Conservation (phyloP, 129 eudicot species). For the Tanacetum coccineum region DNA sequence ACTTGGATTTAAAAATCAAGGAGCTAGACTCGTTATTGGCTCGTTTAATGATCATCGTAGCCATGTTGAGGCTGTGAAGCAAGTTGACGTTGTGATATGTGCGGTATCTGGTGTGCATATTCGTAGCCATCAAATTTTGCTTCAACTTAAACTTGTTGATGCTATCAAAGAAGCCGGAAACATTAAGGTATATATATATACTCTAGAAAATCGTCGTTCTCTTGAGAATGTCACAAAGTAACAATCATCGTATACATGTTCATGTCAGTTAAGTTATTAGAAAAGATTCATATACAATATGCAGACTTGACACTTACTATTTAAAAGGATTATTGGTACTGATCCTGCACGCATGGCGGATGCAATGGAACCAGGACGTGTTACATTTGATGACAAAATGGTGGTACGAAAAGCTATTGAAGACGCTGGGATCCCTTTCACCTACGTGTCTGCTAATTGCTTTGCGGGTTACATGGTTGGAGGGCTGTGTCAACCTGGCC, state of each 20-base stretch:
- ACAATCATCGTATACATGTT: no score
- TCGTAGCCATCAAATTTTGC: slow-evolving; percentile 58
- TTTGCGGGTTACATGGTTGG: slow-evolving; percentile 53
- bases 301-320: no score
- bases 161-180: slow-evolving; percentile 86
- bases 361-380: slow-evolving; percentile 46
- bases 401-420: slow-evolving; percentile 43
- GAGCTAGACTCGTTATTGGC: slow-evolving; percentile 56
- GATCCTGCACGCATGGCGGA: slow-evolving; percentile 45
- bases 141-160: slow-evolving; percentile 84
- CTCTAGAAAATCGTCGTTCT: no score
- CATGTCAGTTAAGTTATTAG: no score
- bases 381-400: slow-evolving; percentile 51
- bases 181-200: slow-evolving; percentile 65
- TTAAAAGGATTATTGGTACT: no score
- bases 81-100: slow-evolving; percentile 70
- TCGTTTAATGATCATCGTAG: slow-evolving; percentile 62
- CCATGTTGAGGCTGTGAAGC: slow-evolving; percentile 67
- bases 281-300: no score
- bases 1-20: slow-evolving; percentile 59
- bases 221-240: no score
- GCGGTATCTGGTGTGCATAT: slow-evolving; percentile 79
- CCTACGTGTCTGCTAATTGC: slow-evolving; percentile 43
- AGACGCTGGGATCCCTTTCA: slow-evolving; percentile 44
- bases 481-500: slow-evolving; percentile 47